Base-by-base conservation (phyloP, 116 monocot species). In the Papilionanthe hybrid region DNA sequence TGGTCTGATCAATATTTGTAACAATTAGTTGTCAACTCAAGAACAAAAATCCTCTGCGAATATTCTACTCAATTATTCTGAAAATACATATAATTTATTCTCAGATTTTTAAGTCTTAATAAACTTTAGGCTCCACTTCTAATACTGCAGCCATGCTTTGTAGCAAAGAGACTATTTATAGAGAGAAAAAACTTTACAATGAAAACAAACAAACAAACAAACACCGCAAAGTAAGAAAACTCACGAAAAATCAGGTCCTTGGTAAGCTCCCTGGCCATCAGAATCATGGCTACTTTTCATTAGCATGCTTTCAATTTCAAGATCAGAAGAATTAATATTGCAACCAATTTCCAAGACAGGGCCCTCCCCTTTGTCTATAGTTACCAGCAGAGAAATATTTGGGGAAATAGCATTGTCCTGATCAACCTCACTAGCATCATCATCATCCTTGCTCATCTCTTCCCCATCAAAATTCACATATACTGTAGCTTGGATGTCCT, bases 191-290 rank as follows among this genome's bases (percentile, higher is more conserved):
- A 68, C 13, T 11, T 68, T 30, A 68, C 0, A 4, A n/a, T n/a
- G n/a, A n/a, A n/a, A n/a, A 1, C 27, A 2, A 12, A 1, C 7
- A 23, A 28, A 28, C 27, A 15, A 66, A 28, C 12, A 66, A 66
- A 66, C 5, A 66, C 37, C 1, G 5, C 8, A 76, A 25, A 76
- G 47, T 4, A 12, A 77, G 50, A 6, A 44, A 66, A 85, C 93
- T 89, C 85, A 94, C 96, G 83, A 77, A 77, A 92, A 96, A 55
- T 84, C 82, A 67, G 96, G 94, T 11, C 94, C 94, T 43, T 83
- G 76, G 77, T 93, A 96, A n/a, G 80, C 81, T 82, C 77, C 85
- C 43, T 91, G 78, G 65, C 75, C 79, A 81, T 89, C 92, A 81
- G 80, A 15, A 69, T 48, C 80, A 43, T 85, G 84, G 66, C 11